Percentiles rank a stretch among this genome's conserved stretches.
Evolutionary conservation across 2,329 filamentous ascomycete species (phyloP).

Genomic region (Epichloe scottii): DNA sequence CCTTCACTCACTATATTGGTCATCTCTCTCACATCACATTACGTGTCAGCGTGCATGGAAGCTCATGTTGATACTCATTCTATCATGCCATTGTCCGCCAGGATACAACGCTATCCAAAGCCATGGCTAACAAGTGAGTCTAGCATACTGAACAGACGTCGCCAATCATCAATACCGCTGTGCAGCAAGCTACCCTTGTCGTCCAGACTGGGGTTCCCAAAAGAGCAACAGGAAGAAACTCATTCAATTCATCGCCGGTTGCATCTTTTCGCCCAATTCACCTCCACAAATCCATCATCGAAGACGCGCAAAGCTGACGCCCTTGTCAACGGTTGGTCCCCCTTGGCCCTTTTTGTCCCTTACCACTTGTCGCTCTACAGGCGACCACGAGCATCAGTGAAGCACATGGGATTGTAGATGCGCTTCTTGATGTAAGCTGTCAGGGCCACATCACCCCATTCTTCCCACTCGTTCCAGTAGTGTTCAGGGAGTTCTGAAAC

Average conservation of each 20-base stretch:
- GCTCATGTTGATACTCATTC: background rate
- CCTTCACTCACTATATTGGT: too few relatives aligned
- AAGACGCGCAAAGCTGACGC: background rate
- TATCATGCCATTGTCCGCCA: background rate
- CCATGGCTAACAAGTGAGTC: slow-evolving; percentile 3
- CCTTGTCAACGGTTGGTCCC: background rate
- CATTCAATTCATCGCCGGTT: background rate
- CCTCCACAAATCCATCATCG: background rate
- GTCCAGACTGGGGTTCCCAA: background rate
- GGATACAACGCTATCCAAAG: background rate
- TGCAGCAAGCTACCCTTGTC: background rate
- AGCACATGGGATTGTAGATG: slow-evolving; percentile 46
- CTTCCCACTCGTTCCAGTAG: slow-evolving; percentile 61
- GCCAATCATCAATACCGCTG: background rate
- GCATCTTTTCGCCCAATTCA: background rate
- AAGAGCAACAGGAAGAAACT: background rate
- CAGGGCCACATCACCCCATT: slow-evolving; percentile 53
- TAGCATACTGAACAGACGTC: background rate
- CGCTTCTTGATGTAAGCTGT: slow-evolving; percentile 46
- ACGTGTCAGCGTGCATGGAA: background rate
- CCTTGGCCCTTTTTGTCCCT: background rate
- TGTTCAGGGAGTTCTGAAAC: slow-evolving; percentile 58
- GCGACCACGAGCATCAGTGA: slow-evolving; percentile 22
- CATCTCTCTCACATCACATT: too few relatives aligned
- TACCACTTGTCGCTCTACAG: slow-evolving; percentile 12